A percentile compares a stretch with the other conserved stretches of the same genome.
Conservation (phyloP, 768 basidiomycete genomes). For the Hericium coralloides region DNA sequence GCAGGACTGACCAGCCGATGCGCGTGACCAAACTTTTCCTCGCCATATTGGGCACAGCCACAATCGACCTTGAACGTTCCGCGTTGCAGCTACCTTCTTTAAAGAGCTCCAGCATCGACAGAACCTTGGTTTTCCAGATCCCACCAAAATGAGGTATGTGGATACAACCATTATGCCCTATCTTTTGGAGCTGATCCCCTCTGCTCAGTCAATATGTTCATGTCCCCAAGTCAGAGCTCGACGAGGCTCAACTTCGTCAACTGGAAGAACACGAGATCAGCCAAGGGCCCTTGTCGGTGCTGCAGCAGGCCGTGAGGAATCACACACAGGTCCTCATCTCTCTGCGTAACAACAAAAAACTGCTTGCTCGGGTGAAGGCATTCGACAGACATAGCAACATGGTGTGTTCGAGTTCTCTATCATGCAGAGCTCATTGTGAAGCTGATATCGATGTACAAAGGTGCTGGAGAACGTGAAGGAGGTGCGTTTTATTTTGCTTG, state of each 20-base stretch:
- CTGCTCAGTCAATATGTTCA: conserved; percentile 87
- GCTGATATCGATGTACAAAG: conserved; percentile 29
- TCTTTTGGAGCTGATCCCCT: background rate
- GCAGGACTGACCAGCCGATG: conserved; percentile 11
- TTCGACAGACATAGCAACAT: conserved; percentile 99
- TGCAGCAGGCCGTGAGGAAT: conserved; percentile 96
- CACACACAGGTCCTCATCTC: conserved; percentile 97
- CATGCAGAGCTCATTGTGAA: conserved; percentile 3
- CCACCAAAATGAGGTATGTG: conserved; percentile 11
- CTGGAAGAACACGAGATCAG: conserved; percentile 98
- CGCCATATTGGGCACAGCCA: conserved; percentile 12
- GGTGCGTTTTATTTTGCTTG: conserved; percentile 29
- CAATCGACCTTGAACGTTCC: too few relatives aligned
- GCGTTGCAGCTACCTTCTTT: too few relatives aligned
- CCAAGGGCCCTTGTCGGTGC: conserved; percentile 91
- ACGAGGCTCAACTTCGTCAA: conserved; percentile 92
- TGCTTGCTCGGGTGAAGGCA: conserved; percentile 92
- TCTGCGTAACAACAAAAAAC: conserved; percentile 96
- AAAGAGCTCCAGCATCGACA: too few relatives aligned
- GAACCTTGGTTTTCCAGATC: background rate
- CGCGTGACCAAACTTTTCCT: conserved; percentile 22
- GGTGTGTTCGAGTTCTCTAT: conserved; percentile 40
- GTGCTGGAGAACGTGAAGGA: conserved; percentile 98
- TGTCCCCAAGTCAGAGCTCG: conserved; percentile 93
- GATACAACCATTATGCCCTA: background rate